A percentile compares a stretch with the other conserved stretches of the same genome.
Conservation (phyloP, 331 rosid genomes). For the Cydonia oblonga region DNA sequence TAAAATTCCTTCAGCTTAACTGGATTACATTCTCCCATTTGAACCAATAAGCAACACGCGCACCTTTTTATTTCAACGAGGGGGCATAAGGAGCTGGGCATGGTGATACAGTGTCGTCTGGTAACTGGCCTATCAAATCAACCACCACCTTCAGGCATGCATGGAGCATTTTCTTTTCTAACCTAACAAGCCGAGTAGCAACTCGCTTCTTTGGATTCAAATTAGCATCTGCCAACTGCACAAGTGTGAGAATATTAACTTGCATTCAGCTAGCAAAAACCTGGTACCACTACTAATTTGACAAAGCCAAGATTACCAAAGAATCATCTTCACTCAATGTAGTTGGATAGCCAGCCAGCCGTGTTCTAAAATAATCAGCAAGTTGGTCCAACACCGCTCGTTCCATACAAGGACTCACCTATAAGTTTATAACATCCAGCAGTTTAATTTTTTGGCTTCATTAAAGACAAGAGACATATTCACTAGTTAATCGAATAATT, state of each 20-base stretch:
- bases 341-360: slow-evolving; percentile 81
- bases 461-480: not conserved
- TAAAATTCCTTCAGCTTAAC: not conserved
- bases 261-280: not conserved
- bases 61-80: slow-evolving; percentile 44
- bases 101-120: slow-evolving; percentile 67
- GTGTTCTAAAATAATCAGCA: slow-evolving; percentile 61
- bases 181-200: slow-evolving; percentile 65
- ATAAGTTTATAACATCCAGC: slow-evolving; percentile 9
- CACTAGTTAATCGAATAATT: no score
- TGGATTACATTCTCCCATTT: not conserved
- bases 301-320: slow-evolving; percentile 35
- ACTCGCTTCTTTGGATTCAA: slow-evolving; percentile 78
- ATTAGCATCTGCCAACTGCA: slow-evolving; percentile 55
- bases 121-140: slow-evolving; percentile 60
- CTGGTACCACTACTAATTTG: not conserved
- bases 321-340: slow-evolving; percentile 78
- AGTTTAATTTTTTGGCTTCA: not conserved
- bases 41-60: slow-evolving; percentile 8
- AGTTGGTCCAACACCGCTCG: slow-evolving; percentile 85
- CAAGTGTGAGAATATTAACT: slow-evolving; percentile 13
- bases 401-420: slow-evolving; percentile 97
- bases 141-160: slow-evolving; percentile 64
- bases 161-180: slow-evolving; percentile 86
- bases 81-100: slow-evolving; percentile 94